These are phyloP conservation scores for Pestalotiopsis sp. DNA, from an alignment of 2,329 filamentous ascomycete species.

Conservation along the genomic window DNA sequence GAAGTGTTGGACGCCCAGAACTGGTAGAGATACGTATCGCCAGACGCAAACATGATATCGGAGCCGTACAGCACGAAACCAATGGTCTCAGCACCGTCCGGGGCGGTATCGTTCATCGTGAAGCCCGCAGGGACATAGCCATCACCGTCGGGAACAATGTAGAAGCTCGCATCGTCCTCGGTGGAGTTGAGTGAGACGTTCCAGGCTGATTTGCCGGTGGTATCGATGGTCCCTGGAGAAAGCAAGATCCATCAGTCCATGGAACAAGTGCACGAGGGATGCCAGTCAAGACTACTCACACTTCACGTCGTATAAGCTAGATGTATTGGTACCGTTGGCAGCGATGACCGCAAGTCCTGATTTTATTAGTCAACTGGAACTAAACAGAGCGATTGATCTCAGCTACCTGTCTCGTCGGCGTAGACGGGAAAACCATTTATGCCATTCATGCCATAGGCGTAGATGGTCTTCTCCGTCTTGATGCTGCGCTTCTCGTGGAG, in stretches of 20 bases:
- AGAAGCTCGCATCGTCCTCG: not conserved
- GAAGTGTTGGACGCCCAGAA: not conserved
- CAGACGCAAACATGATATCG: not conserved
- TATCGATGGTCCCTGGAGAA: not conserved
- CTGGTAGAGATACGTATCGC: not conserved
- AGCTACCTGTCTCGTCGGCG: not conserved
- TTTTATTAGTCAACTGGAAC: not conserved
- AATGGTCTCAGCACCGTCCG: not conserved
- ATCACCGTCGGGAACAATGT: not conserved
- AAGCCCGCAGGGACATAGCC: not conserved
- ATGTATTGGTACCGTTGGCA: not conserved
- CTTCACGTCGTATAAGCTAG: not conserved
- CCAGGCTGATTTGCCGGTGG: not conserved
- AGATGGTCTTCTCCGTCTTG: not conserved
- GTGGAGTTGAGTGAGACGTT: not conserved
- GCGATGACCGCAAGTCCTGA: not conserved
- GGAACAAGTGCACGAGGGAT: not conserved
- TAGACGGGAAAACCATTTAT: not conserved
- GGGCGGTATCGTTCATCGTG: not conserved
- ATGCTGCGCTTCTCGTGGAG: not conserved
- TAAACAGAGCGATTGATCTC: not conserved
- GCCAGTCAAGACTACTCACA: not conserved
- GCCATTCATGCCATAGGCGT: not conserved
- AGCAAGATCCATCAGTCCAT: not conserved
- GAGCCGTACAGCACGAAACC: not conserved